These are phyloP conservation scores for Warburgia ugandensis DNA, from an alignment of 164 flowering plant species.

Conservation along the genomic window DNA sequence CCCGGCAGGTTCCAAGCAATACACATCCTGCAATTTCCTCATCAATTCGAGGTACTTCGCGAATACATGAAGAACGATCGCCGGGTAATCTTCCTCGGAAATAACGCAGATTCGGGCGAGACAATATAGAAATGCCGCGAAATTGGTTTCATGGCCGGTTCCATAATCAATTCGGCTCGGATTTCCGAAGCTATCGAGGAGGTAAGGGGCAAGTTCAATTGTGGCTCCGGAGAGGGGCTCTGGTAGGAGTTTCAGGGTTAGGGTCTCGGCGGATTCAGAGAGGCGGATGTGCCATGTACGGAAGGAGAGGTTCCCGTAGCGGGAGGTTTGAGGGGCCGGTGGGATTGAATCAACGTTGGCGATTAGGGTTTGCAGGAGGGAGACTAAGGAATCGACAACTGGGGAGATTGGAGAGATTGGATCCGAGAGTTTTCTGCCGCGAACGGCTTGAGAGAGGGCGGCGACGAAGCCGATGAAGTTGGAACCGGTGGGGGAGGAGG, in stretches of 20 bases:
- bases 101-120: conserved; percentile 31
- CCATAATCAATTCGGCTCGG: conserved; percentile 31
- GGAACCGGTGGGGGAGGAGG: conserved; percentile 36
- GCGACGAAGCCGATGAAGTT: conserved; percentile 83
- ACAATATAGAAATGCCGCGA: conserved; percentile 32
- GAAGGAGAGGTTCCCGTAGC: conserved; percentile 75
- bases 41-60: conserved; percentile 76
- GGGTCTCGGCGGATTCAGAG: conserved; percentile 9
- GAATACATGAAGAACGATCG: conserved; percentile 63
- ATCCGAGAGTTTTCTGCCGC: conserved; percentile 63
- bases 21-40: conserved; percentile 68
- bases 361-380: conserved; percentile 39
- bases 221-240: conserved; percentile 12
- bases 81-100: conserved; percentile 49
- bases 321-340: conserved; percentile 50
- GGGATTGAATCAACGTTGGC: conserved; percentile 69
- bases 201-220: conserved; percentile 22
- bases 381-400: conserved; percentile 24
- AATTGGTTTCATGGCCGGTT: conserved; percentile 36
- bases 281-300: conserved; percentile 65
- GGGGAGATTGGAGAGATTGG: conserved; percentile 50
- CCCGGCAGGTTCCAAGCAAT: conserved; percentile 87
- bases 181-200: conserved; percentile 30
- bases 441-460: conserved; percentile 62
- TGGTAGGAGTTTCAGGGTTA: conserved; percentile 15